Evolutionary conservation across 1,284 basidiomycete genomes (phyloP), one percentile per base, ranked within the genome.

Genomic region (Meripilus lineatus): DNA sequence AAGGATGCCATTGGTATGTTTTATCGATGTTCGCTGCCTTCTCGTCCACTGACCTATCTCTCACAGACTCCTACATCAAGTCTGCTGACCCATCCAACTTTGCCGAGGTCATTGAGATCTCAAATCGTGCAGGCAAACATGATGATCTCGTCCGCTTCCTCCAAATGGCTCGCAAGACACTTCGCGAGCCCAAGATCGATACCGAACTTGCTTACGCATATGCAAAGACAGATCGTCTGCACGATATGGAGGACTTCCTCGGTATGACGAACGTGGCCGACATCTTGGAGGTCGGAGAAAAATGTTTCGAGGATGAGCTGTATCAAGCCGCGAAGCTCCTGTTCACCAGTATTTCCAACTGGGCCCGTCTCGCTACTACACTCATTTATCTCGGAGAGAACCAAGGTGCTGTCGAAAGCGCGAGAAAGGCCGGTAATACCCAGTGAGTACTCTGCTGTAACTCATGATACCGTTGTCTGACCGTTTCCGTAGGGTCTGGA

Each of bases 181-280:
- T 97, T 18, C 85, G 96, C 41, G 96, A 99, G 68, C 96, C 96
- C 40, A 93, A 85, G 72, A 95, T 99, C 58, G 96, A 99, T 65
- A 99, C 96, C 13, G 93, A 97, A 69, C 73, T 98, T 30, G 93
- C 93, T 7, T 94, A 96, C 60, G 90, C 93, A 1, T 97, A 96
- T 63, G 94, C 94, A 34, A 95, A 95, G 75, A 97, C 94, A 1
- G 94, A 97, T 63, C 84, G 93, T 48, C 70, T 97, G 18, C 93
- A 96, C 62, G 96, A 98, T 60, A 99, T 99, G 96, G 96, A 99
- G 62, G 96, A 99, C 71, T 99, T 99, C 81, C 71, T 99, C 50
- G 77, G 79, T 30, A 98, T 99, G 92, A 99, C 96, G 42, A 99
- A 99, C 57, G 96, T 99, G 30, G 96, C 96, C 15, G 96, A 99